phyloP scores from a whole-genome alignment of 768 basidiomycete species.

The Infundibulicybe gibba region DNA sequence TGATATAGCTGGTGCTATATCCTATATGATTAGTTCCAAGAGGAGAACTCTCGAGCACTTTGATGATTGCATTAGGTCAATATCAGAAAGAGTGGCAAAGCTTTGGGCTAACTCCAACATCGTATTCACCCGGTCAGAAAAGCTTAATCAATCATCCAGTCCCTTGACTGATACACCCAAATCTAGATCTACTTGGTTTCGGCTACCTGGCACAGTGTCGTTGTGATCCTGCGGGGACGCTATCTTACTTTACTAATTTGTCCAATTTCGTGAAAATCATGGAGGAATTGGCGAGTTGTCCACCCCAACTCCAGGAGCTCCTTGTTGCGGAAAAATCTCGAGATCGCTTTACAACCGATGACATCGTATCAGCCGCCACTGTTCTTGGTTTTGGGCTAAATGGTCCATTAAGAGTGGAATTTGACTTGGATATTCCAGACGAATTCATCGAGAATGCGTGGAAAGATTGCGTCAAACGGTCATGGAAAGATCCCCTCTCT shows the following conservation, averaged over 20 bases:
- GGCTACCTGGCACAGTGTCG: slow-evolving; percentile 80
- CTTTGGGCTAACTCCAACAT: slow-evolving; percentile 65
- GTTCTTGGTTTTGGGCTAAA: slow-evolving; percentile 68
- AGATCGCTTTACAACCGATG: slow-evolving; percentile 58
- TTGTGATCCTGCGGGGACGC: slow-evolving; percentile 67
- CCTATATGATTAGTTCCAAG: slow-evolving; percentile 42
- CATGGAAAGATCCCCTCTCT: slow-evolving; percentile 53
- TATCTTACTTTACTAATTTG: slow-evolving; percentile 61
- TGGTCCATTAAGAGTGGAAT: slow-evolving; percentile 58
- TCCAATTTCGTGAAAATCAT: slow-evolving; percentile 47
- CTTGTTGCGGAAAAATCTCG: slow-evolving; percentile 59
- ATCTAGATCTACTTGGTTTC: slow-evolving; percentile 67
- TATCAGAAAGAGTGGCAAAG: slow-evolving; percentile 37
- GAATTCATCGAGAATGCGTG: slow-evolving; percentile 70
- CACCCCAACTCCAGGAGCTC: slow-evolving; percentile 50
- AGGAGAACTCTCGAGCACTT: slow-evolving; percentile 38
- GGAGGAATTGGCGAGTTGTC: slow-evolving; percentile 42
- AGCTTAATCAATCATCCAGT: neutral
- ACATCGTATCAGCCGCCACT: slow-evolving; percentile 42
- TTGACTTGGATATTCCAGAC: slow-evolving; percentile 65
- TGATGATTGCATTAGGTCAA: slow-evolving; percentile 32
- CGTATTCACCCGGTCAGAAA: slow-evolving; percentile 59
- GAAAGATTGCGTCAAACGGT: slow-evolving; percentile 52
- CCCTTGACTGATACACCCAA: neutral
- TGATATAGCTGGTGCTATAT: slow-evolving; percentile 2